A percentile compares a stretch with the other conserved stretches of the same genome.
These are phyloP conservation scores for Saccharomycopsis oosterbeekiorum DNA, from an alignment of 805 yeast species.

Conservation along the genomic window DNA sequence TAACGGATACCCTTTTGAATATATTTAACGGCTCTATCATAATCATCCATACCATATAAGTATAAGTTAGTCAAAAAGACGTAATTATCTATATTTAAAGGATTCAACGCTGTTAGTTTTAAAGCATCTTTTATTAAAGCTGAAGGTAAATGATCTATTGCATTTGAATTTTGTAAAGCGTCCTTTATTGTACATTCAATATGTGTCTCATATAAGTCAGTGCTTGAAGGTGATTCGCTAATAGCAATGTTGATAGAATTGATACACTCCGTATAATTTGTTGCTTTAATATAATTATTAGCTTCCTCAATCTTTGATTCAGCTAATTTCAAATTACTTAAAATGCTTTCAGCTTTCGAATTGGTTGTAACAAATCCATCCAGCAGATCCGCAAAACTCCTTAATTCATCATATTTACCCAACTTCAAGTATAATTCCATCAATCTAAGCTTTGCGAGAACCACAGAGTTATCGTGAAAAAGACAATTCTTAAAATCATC, in stretches of 20 bases:
- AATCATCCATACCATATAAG: constrained; percentile 42
- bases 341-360: constrained; percentile 16
- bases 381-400: constrained; percentile 3
- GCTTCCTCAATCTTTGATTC: constrained; percentile 2
- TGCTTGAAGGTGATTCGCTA: constrained; percentile 7
- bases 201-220: constrained; percentile 10
- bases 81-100: constrained; percentile 12
- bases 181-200: constrained; percentile 12
- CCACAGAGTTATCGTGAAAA: constrained; percentile 24
- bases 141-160: constrained; percentile 8
- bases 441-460: constrained; percentile 41
- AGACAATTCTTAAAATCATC: constrained; percentile 41
- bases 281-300: not conserved
- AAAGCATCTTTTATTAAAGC: constrained; percentile 13
- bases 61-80: constrained; percentile 29
- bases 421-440: constrained; percentile 40
- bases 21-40: constrained; percentile 39
- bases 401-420: constrained; percentile 38
- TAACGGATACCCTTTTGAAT: constrained; percentile 62
- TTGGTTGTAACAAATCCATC: constrained; percentile 4
- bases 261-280: constrained; percentile 12
- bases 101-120: constrained; percentile 8
- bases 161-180: constrained; percentile 8
- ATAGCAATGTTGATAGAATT: constrained; percentile 10
- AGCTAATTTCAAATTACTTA: constrained; percentile 19